Conservation (phyloP, 1,284 basidiomycete species). For the Cutaneotrichosporon sp. region DNA sequence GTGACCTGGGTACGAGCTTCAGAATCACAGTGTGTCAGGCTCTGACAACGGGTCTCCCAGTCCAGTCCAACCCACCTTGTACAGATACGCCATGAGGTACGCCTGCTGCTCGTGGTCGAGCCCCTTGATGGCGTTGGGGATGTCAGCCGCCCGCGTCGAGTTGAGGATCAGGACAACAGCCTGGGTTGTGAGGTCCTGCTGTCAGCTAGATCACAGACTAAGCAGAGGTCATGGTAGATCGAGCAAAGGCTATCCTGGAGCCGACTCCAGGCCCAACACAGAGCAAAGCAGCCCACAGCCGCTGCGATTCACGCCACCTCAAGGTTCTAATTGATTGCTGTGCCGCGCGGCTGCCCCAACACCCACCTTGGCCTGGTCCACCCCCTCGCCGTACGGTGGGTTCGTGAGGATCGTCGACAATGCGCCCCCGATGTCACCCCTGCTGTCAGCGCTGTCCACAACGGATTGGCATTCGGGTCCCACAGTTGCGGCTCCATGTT, state of each 20-base stretch:
- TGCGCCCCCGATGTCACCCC: slow-evolving; percentile 72
- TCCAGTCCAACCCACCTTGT: slow-evolving; percentile 61
- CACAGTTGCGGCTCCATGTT: too few relatives aligned
- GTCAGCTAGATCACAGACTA: neutral
- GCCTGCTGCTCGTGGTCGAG: slow-evolving; percentile 81
- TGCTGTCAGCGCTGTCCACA: slow-evolving; percentile 38
- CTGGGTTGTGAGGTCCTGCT: slow-evolving; percentile 71
- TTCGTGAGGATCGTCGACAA: slow-evolving; percentile 68
- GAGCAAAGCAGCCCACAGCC: too few relatives aligned
- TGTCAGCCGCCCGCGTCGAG: slow-evolving; percentile 88
- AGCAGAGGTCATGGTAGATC: too few relatives aligned
- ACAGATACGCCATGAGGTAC: slow-evolving; percentile 95
- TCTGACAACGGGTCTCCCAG: too few relatives aligned
- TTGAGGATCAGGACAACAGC: slow-evolving; percentile 91
- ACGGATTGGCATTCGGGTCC: too few relatives aligned
- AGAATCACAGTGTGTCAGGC: too few relatives aligned
- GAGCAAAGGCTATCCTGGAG: too few relatives aligned
- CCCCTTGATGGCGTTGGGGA: slow-evolving; percentile 70
- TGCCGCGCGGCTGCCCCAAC: too few relatives aligned
- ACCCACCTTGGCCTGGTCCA: slow-evolving; percentile 83
- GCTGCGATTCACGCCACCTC: too few relatives aligned
- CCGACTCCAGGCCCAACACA: too few relatives aligned
- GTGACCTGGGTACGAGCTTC: too few relatives aligned
- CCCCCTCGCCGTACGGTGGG: slow-evolving; percentile 78
- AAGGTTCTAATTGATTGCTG: too few relatives aligned